These are phyloP conservation scores for Fusarium setosum DNA, from an alignment of 2,329 filamentous ascomycete species.

Conservation along the genomic window DNA sequence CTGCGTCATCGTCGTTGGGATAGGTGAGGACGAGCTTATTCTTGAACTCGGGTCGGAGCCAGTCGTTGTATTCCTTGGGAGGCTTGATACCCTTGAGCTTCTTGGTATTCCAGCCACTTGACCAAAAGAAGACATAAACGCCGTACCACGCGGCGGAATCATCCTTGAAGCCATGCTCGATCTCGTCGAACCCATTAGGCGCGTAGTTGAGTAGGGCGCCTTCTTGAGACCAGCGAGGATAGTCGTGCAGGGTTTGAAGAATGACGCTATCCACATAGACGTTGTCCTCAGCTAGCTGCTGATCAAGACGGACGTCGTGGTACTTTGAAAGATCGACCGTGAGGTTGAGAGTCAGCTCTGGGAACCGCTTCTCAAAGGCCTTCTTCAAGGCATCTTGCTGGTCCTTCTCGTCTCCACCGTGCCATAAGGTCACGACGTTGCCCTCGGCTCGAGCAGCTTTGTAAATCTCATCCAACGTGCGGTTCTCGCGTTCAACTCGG, in stretches of 20 bases:
- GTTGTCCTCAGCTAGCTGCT: conserved; percentile 51
- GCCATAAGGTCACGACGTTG: conserved; percentile 58
- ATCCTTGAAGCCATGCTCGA: conserved; percentile 53
- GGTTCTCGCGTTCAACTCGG: no score
- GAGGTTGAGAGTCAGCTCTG: conserved; percentile 61
- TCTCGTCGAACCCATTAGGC: conserved; percentile 56
- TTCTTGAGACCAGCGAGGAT: conserved; percentile 60
- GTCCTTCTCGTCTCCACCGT: conserved; percentile 58
- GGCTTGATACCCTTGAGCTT: conserved; percentile 46
- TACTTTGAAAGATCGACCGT: conserved; percentile 69
- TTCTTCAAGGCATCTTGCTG: conserved; percentile 54
- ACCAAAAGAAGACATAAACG: conserved; percentile 52
- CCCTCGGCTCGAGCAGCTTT: conserved; percentile 61
- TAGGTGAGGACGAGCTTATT: conserved; percentile 65
- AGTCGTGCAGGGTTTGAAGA: conserved; percentile 64
- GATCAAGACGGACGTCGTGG: conserved; percentile 59
- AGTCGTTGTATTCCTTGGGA: conserved; percentile 53
- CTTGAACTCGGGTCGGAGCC: conserved; percentile 61
- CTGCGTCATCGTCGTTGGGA: conserved; percentile 68
- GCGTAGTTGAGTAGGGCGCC: conserved; percentile 61
- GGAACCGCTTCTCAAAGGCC: conserved; percentile 59
- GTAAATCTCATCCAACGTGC: conserved; percentile 62
- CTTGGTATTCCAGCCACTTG: conserved; percentile 43
- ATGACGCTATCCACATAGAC: conserved; percentile 54
- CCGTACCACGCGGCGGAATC: conserved; percentile 53